Conservation (phyloP, 163 green algal genomes). For the Chlamydomonas reinhardtii region DNA sequence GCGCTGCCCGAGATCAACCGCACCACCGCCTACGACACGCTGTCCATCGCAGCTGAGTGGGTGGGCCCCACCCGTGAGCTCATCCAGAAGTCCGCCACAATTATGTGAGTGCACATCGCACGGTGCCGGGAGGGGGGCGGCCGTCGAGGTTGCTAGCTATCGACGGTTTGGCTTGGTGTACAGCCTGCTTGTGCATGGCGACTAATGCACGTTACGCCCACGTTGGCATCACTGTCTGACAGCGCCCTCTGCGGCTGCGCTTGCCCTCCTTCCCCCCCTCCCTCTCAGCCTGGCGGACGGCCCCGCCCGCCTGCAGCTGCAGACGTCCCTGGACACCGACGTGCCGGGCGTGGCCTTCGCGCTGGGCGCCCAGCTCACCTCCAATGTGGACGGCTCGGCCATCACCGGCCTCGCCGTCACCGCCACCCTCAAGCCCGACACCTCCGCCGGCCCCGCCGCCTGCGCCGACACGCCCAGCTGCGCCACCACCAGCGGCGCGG, state of each 20-base stretch:
- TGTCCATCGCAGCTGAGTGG: slow-evolving; percentile 49
- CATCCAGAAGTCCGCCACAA: slow-evolving; percentile 6
- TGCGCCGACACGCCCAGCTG: neutral
- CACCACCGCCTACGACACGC: slow-evolving; percentile 16
- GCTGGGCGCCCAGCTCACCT: slow-evolving; percentile 18
- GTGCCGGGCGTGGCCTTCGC: slow-evolving; percentile 47
- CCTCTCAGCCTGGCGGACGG: slow-evolving; percentile 39
- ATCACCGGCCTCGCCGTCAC: slow-evolving; percentile 7
- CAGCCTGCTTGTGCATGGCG: too few relatives aligned
- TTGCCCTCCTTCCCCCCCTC: neutral
- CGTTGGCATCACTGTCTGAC: too few relatives aligned
- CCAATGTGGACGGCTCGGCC: slow-evolving; percentile 37
- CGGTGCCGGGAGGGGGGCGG: too few relatives aligned
- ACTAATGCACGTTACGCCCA: too few relatives aligned
- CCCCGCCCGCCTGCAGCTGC: slow-evolving; percentile 28
- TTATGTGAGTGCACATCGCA: slow-evolving; percentile 51
- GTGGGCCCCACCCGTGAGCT: slow-evolving; percentile 60
- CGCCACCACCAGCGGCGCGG: neutral
- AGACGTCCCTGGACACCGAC: slow-evolving; percentile 39
- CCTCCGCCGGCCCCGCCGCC: neutral
- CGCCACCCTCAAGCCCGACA: slow-evolving; percentile 13
- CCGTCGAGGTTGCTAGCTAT: too few relatives aligned
- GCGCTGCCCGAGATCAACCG: slow-evolving; percentile 30
- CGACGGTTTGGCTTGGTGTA: too few relatives aligned
- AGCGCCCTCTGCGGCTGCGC: too few relatives aligned